These are phyloP conservation scores for Penicillium robsamsonii DNA, from an alignment of 495 filamentous ascomycete genomes.

Conservation along the genomic window DNA sequence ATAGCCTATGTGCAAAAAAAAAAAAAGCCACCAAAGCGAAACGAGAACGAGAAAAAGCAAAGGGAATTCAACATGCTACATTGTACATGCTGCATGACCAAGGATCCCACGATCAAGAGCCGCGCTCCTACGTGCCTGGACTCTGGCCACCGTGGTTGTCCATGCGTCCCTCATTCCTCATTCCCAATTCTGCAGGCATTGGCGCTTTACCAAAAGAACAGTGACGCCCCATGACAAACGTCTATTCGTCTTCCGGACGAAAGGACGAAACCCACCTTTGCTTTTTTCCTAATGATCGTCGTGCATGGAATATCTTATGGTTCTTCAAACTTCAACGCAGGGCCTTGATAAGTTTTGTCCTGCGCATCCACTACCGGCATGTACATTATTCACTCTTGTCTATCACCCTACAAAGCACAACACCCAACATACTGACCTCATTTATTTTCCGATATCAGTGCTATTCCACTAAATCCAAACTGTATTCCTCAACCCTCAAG, in stretches of 20 bases:
- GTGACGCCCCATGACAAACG: background rate
- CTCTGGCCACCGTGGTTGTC: constrained; percentile 4
- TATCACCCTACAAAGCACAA: background rate
- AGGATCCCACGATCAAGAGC: constrained; percentile 10
- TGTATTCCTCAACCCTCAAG: background rate
- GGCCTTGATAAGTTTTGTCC: background rate
- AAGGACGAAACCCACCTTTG: background rate
- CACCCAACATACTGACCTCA: background rate
- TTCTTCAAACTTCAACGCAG: background rate
- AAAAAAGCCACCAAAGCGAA: background rate
- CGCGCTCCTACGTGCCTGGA: constrained; percentile 2
- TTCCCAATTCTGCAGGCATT: constrained; percentile 12
- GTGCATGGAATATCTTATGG: background rate
- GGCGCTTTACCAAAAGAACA: background rate
- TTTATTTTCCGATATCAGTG: background rate
- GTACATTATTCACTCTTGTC: background rate
- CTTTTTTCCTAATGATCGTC: constrained; percentile 2
- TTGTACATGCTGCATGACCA: constrained; percentile 4
- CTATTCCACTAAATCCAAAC: background rate
- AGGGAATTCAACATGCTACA: background rate
- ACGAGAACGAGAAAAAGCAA: background rate
- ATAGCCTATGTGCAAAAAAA: background rate
- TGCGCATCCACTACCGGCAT: background rate
- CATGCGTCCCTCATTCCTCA: constrained; percentile 8
- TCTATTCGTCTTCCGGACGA: background rate